Evolutionary conservation across 1,284 basidiomycete species (phyloP).

Genomic region (Wallemia mellicola): DNA sequence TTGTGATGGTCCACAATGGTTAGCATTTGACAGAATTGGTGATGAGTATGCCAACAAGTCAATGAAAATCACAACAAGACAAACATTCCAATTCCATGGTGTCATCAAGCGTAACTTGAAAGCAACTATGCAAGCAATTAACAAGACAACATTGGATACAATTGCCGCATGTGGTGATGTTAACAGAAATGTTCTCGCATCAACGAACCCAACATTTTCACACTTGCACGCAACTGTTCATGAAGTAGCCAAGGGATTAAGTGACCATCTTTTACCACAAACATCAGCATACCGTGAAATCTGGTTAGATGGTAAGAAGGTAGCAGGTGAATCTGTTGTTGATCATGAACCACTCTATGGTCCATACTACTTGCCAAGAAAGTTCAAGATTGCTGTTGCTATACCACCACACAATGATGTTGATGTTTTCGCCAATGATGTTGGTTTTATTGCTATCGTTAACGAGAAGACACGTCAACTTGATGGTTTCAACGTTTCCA

Average conservation of each 20-base stretch:
- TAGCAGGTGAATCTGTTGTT: constrained; percentile 64
- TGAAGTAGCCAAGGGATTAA: constrained; percentile 57
- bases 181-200: constrained; percentile 80
- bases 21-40: constrained; percentile 78
- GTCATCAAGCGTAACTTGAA: constrained; percentile 92
- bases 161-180: constrained; percentile 96
- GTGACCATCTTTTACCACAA: constrained; percentile 58
- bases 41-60: constrained; percentile 83
- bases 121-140: constrained; percentile 86
- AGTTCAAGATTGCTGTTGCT: constrained; percentile 95
- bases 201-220: constrained; percentile 64
- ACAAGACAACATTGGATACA: constrained; percentile 69
- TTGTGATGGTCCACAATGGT: constrained; percentile 70
- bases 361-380: constrained; percentile 82
- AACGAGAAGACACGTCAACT: constrained; percentile 32
- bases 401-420: constrained; percentile 92
- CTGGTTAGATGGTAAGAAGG: constrained; percentile 87
- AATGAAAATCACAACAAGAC: constrained; percentile 88
- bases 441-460: constrained; percentile 80
- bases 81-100: constrained; percentile 99
- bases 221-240: constrained; percentile 58
- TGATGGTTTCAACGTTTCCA: constrained; percentile 62
- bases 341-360: constrained; percentile 93
- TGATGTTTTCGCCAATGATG: constrained; percentile 82
- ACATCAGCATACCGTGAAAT: constrained; percentile 96